phyloP scores from a whole-genome alignment of 768 basidiomycete species.

The Pulveroboletus sp. region DNA sequence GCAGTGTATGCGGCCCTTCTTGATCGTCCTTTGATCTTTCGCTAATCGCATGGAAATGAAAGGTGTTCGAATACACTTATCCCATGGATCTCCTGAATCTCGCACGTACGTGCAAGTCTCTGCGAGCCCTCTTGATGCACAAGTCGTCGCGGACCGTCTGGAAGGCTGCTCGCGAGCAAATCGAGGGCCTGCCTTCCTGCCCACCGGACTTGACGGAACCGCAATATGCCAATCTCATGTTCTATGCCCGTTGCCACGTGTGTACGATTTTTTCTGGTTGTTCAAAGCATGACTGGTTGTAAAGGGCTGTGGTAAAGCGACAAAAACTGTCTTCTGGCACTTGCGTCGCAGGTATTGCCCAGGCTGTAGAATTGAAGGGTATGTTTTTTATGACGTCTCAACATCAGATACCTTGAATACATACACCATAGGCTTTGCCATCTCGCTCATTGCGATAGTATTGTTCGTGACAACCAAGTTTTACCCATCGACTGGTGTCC shows the following conservation, averaged over 20 bases:
- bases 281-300: not conserved
- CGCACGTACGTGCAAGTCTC: slow-evolving; percentile 38
- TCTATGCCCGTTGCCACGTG: slow-evolving; percentile 24
- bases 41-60: not conserved
- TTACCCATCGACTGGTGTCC: slow-evolving; percentile 1
- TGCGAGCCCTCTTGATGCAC: slow-evolving; percentile 39
- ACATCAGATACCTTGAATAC: not conserved
- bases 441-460: not conserved
- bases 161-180: slow-evolving; percentile 27
- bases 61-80: slow-evolving; percentile 42
- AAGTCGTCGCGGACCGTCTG: slow-evolving; percentile 28
- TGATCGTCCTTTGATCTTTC: not conserved
- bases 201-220: slow-evolving; percentile 45
- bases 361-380: slow-evolving; percentile 10
- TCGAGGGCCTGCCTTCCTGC: slow-evolving; percentile 40
- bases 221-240: slow-evolving; percentile 44
- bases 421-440: not conserved
- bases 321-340: slow-evolving; percentile 12
- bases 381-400: not conserved
- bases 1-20: slow-evolving; percentile 11
- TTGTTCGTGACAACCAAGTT: not conserved
- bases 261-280: not conserved
- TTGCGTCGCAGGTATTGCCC: slow-evolving; percentile 20
- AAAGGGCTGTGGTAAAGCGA: slow-evolving; percentile 11
- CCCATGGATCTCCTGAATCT: slow-evolving; percentile 35